Conservation (phyloP, 73 alveolate species). For the Paramecium octaurelia region DNA sequence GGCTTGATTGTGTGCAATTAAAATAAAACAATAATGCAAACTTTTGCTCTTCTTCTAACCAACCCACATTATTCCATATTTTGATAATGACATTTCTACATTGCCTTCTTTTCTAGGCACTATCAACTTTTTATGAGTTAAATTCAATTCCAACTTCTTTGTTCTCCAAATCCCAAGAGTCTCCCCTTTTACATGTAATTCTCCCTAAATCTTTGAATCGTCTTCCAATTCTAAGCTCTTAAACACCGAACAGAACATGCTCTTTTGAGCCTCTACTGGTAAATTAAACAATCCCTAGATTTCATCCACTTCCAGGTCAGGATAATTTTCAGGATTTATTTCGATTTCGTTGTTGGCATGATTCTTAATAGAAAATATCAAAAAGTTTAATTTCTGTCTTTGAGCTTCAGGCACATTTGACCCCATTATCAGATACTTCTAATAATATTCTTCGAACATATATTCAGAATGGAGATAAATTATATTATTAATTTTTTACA, state of each 20-base stretch:
- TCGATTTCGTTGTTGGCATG: not conserved
- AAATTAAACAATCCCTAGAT: not conserved
- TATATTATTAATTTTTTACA: not conserved
- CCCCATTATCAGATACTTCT: not conserved
- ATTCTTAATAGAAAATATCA: not conserved
- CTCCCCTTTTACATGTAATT: slow-evolving; percentile 10
- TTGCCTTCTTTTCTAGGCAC: not conserved
- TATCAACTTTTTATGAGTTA: not conserved
- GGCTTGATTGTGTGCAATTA: not conserved
- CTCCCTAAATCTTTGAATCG: not conserved
- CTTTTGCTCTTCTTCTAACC: not conserved
- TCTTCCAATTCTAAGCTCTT: not conserved
- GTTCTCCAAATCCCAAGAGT: slow-evolving; percentile 6
- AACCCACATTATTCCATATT: not conserved
- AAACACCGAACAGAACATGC: not conserved
- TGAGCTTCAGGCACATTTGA: slow-evolving; percentile 4
- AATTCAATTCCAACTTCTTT: slow-evolving; percentile 11
- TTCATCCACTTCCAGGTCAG: slow-evolving; percentile 10
- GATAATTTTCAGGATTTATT: not conserved
- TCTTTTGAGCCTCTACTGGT: not conserved
- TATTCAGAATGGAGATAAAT: not conserved
- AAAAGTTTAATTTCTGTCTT: not conserved
- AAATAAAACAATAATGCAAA: not conserved
- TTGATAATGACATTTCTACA: not conserved
- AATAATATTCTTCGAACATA: not conserved